Conservation (phyloP, 208 protist genomes). For the Trypanosoma caninum region DNA sequence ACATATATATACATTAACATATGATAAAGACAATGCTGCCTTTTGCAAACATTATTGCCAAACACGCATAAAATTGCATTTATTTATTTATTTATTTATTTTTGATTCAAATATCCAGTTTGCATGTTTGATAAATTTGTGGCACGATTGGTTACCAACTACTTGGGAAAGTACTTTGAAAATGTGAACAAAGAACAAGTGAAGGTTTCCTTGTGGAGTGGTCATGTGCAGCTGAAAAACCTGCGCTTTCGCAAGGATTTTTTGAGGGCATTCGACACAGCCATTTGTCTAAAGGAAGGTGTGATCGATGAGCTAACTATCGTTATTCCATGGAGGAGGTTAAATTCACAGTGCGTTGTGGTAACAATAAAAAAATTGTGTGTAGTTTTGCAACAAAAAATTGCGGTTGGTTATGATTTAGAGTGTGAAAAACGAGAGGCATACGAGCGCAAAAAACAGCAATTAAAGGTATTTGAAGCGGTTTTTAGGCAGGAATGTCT, state of each 20-base stretch:
- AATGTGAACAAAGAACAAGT: slow-evolving; percentile 82
- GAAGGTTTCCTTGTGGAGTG: slow-evolving; percentile 81
- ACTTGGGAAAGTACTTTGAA: slow-evolving; percentile 83
- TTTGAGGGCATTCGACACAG: slow-evolving; percentile 50
- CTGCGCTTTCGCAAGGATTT: slow-evolving; percentile 63
- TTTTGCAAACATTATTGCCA: not conserved
- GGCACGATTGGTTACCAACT: slow-evolving; percentile 60
- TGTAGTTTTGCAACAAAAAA: slow-evolving; percentile 60
- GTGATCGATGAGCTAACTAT: slow-evolving; percentile 67
- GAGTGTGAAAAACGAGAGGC: slow-evolving; percentile 46
- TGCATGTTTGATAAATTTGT: slow-evolving; percentile 83
- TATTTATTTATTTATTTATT: not conserved
- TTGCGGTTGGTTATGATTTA: slow-evolving; percentile 38
- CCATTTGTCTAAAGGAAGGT: slow-evolving; percentile 59
- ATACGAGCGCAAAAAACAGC: slow-evolving; percentile 35
- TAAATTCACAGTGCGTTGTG: slow-evolving; percentile 71
- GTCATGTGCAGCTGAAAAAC: slow-evolving; percentile 58
- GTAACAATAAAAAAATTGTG: slow-evolving; percentile 48
- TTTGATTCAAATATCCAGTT: not conserved
- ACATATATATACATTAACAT: slow-evolving; percentile 6
- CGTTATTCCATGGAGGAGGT: slow-evolving; percentile 67
- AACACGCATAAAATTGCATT: not conserved
- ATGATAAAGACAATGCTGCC: not conserved
- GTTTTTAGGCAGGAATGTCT: slow-evolving; percentile 20
- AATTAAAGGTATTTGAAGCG: slow-evolving; percentile 48